Evolutionary conservation across 2,329 filamentous ascomycete species (phyloP).

Genomic region (Penicillium rolfsii): DNA sequence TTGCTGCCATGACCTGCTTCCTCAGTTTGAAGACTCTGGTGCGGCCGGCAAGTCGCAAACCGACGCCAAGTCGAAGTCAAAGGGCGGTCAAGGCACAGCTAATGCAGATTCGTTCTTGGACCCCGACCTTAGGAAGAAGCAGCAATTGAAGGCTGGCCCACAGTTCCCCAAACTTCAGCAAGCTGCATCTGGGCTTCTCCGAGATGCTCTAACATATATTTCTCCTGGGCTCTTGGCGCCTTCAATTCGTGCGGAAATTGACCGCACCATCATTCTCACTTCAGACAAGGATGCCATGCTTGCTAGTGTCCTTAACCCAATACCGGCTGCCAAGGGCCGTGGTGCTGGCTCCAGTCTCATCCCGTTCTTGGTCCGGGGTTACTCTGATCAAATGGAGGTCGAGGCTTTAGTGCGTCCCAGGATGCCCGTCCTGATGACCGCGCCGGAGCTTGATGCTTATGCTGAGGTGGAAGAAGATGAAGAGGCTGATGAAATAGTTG

Average conservation of each 20-base stretch:
- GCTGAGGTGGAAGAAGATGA: slow-evolving; percentile 38
- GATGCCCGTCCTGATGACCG: slow-evolving; percentile 51
- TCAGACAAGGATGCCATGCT: slow-evolving; percentile 73
- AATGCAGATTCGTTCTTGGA: slow-evolving; percentile 76
- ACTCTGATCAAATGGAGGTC: slow-evolving; percentile 64
- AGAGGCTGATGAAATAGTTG: slow-evolving; percentile 29
- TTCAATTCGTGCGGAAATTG: slow-evolving; percentile 72
- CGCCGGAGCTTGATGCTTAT: slow-evolving; percentile 33
- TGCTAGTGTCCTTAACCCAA: slow-evolving; percentile 79
- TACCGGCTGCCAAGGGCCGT: slow-evolving; percentile 64
- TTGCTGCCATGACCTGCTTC: slow-evolving; percentile 76
- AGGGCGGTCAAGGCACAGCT: slow-evolving; percentile 38
- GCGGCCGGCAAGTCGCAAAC: slow-evolving; percentile 34
- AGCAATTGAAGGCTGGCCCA: slow-evolving; percentile 23
- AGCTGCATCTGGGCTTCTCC: slow-evolving; percentile 66
- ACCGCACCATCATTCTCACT: slow-evolving; percentile 77
- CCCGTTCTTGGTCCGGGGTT: slow-evolving; percentile 73
- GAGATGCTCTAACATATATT: slow-evolving; percentile 63
- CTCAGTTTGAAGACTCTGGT: slow-evolving; percentile 44
- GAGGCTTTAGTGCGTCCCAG: slow-evolving; percentile 68
- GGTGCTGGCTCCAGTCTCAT: slow-evolving; percentile 72
- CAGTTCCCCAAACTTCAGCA: slow-evolving; percentile 51
- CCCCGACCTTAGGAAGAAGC: slow-evolving; percentile 41
- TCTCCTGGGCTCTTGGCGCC: slow-evolving; percentile 70
- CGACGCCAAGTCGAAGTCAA: slow-evolving; percentile 47